Conservation (phyloP, 1,139 yeast genomes). For the Geotrichum europaeum region DNA sequence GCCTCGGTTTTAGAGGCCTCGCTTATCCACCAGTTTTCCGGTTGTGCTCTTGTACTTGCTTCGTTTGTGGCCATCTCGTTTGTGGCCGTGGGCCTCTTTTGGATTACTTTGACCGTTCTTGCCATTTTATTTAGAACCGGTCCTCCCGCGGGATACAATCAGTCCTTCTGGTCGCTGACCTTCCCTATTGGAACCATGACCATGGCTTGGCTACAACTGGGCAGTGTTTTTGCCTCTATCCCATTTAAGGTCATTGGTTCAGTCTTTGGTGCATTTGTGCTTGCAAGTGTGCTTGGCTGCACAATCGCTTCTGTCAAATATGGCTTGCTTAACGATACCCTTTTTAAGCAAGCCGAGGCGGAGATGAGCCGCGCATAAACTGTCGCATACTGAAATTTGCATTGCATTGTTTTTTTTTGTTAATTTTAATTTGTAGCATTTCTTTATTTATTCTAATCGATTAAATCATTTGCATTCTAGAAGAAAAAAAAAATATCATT, state of each 20-base stretch:
- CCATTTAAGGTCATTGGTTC: constrained; percentile 58
- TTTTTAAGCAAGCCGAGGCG: constrained; percentile 13
- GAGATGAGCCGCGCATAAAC: constrained; percentile 9
- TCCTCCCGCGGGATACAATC: constrained; percentile 42
- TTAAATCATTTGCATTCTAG: background rate
- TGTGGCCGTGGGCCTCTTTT: constrained; percentile 56
- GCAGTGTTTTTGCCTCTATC: constrained; percentile 40
- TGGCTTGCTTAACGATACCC: constrained; percentile 23
- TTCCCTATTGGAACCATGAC: constrained; percentile 88
- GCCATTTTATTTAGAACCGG: constrained; percentile 31
- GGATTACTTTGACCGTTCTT: constrained; percentile 47
- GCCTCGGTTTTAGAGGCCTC: background rate
- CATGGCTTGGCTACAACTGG: constrained; percentile 51
- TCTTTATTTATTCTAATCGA: background rate
- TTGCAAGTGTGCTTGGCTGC: constrained; percentile 39
- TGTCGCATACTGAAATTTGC: background rate
- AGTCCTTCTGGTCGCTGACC: constrained; percentile 80
- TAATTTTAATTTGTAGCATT: background rate
- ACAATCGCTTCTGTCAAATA: constrained; percentile 33
- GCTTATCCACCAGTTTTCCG: background rate
- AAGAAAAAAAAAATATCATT: background rate
- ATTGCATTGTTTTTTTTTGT: background rate
- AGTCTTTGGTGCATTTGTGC: constrained; percentile 49
- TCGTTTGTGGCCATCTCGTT: constrained; percentile 42
- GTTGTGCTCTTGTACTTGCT: constrained; percentile 9